Percentiles rank a stretch among this genome's conserved stretches.
Conservation (phyloP, 2,329 filamentous ascomycete genomes). For the Talaromyces sp. region DNA sequence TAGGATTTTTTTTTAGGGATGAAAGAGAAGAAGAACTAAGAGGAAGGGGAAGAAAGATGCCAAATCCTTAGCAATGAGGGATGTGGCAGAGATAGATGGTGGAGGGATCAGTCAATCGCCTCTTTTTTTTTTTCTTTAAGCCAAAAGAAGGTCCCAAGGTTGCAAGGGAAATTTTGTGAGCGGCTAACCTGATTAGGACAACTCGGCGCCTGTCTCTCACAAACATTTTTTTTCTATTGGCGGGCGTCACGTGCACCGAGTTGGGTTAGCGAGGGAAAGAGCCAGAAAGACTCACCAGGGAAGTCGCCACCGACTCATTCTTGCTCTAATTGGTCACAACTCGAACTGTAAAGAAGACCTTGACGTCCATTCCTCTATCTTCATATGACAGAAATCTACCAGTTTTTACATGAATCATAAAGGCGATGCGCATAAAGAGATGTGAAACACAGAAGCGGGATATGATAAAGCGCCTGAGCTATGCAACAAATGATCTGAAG, state of each 20-base stretch:
- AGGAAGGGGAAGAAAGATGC: slow-evolving; percentile 20
- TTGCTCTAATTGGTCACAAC: neutral
- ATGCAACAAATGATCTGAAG: slow-evolving; percentile 21
- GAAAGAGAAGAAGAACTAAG: slow-evolving; percentile 25
- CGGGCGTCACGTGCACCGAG: slow-evolving; percentile 2
- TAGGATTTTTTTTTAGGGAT: slow-evolving; percentile 28
- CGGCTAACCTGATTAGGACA: slow-evolving; percentile 12
- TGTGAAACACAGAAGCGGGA: slow-evolving; percentile 7
- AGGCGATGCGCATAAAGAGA: neutral
- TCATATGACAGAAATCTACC: neutral
- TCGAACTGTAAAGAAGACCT: slow-evolving; percentile 3
- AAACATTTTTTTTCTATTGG: slow-evolving; percentile 6
- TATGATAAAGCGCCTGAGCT: slow-evolving; percentile 25
- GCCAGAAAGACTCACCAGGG: neutral
- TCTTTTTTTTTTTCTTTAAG: slow-evolving; percentile 23
- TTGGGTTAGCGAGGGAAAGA: slow-evolving; percentile 8
- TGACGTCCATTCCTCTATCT: neutral
- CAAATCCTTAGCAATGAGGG: slow-evolving; percentile 20
- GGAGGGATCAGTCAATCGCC: slow-evolving; percentile 14
- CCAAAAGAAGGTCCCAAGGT: slow-evolving; percentile 22
- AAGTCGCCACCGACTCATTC: neutral
- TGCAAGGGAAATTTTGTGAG: slow-evolving; percentile 27
- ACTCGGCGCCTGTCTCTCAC: neutral
- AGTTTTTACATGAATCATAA: neutral
- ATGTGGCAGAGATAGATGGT: slow-evolving; percentile 16